Conservation (phyloP, 805 yeast genomes). For the Candida suzukii region DNA sequence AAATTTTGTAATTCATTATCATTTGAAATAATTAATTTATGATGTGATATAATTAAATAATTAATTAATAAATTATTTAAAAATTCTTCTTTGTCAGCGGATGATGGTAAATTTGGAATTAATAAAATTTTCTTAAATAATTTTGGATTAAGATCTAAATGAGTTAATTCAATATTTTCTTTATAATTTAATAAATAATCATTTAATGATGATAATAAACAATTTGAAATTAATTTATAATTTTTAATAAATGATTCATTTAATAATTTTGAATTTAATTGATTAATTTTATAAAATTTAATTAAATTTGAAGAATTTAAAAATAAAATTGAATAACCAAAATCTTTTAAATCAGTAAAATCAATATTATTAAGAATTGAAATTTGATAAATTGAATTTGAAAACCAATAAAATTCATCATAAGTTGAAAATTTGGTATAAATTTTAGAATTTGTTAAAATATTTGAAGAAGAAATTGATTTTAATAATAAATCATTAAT, state of each 20-base stretch:
- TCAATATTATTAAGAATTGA: too few species aligned
- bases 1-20: constrained; percentile 30
- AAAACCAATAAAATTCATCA: constrained; percentile 46
- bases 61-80: constrained; percentile 29
- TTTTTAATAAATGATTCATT: constrained; percentile 22
- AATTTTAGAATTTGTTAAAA: constrained; percentile 40
- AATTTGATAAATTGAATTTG: background rate
- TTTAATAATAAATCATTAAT: constrained; percentile 22
- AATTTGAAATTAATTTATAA: constrained; percentile 34
- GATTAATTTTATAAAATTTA: constrained; percentile 23
- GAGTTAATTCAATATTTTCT: background rate
- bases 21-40: constrained; percentile 21
- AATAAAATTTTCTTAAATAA: constrained; percentile 20
- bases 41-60: constrained; percentile 39
- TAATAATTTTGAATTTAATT: constrained; percentile 27
- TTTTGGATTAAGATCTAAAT: constrained; percentile 11
- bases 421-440: constrained; percentile 39
- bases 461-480: constrained; percentile 27
- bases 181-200: constrained; percentile 9
- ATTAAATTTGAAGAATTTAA: constrained; percentile 19
- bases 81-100: constrained; percentile 12
- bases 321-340: constrained; percentile 45
- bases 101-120: background rate
- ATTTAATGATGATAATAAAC: constrained; percentile 37
- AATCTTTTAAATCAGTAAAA: too few species aligned